phyloP scores from a whole-genome alignment of 2,329 filamentous ascomycete species.

The Ceratocystis smalleyi region DNA sequence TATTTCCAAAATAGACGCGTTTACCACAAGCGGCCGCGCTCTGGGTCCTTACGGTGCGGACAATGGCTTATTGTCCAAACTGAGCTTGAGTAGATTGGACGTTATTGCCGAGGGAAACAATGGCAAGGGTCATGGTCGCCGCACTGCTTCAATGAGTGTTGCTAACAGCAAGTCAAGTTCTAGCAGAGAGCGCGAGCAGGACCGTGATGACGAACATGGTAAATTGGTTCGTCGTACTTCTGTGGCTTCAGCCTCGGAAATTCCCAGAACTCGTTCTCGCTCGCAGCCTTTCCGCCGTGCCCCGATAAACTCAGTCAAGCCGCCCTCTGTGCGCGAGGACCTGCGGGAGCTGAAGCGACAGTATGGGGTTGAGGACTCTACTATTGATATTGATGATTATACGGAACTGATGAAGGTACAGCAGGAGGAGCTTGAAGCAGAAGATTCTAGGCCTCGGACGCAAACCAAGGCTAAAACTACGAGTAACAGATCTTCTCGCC shows the following conservation, averaged over 20 bases:
- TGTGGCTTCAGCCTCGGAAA: not conserved
- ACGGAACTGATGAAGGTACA: constrained; percentile 30
- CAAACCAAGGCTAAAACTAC: not conserved
- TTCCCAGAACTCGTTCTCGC: constrained; percentile 5
- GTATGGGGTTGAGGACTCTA: constrained; percentile 43
- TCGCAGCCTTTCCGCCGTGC: constrained; percentile 25
- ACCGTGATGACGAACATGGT: not conserved
- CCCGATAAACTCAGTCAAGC: constrained; percentile 38
- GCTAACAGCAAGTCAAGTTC: not conserved
- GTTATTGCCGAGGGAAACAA: constrained; percentile 10
- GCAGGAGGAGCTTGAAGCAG: not conserved
- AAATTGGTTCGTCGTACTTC: not conserved
- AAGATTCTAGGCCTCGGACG: not conserved
- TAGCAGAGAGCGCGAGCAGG: constrained; percentile 1
- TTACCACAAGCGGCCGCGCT: too few relatives aligned
- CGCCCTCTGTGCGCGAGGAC: constrained; percentile 40
- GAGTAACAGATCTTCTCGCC: not conserved
- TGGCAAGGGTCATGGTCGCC: constrained; percentile 9
- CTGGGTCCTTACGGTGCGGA: not conserved
- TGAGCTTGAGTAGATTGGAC: constrained; percentile 11
- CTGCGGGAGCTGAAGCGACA: constrained; percentile 36
- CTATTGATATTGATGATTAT: constrained; percentile 37
- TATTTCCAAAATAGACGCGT: constrained; percentile 9
- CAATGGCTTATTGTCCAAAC: constrained; percentile 7
- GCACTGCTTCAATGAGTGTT: constrained; percentile 11